These are phyloP conservation scores for Ehretia macrophylla DNA, from an alignment of 257 asterid genomes.

Conservation along the genomic window DNA sequence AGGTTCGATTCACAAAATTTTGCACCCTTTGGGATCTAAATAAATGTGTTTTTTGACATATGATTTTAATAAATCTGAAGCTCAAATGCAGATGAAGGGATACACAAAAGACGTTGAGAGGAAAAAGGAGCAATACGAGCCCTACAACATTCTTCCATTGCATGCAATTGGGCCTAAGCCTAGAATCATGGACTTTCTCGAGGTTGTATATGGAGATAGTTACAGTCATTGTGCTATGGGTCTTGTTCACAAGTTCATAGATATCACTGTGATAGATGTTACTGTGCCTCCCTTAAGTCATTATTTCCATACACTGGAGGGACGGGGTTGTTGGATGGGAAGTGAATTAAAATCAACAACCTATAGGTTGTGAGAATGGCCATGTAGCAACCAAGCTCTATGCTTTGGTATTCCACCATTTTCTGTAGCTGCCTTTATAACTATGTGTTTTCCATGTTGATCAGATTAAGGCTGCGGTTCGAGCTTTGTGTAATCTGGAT, in stretches of 20 bases:
- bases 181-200: constrained; percentile 91
- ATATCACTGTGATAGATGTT: constrained; percentile 13
- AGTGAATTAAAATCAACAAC: too few species aligned
- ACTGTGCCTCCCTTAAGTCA: constrained; percentile 11
- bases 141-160: constrained; percentile 93
- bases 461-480: constrained; percentile 78
- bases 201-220: too few species aligned
- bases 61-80: constrained; percentile 9
- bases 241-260: background rate
- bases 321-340: background rate
- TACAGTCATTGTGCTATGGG: constrained; percentile 6
- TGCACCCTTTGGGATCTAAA: constrained; percentile 3
- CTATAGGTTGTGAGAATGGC: background rate
- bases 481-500: constrained; percentile 58
- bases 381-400: background rate
- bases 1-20: constrained; percentile 47
- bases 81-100: constrained; percentile 42
- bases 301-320: background rate
- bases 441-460: background rate
- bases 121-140: constrained; percentile 74
- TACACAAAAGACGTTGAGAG: constrained; percentile 82
- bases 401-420: background rate
- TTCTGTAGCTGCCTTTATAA: too few species aligned
- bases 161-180: constrained; percentile 81
- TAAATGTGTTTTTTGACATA: constrained; percentile 1